Percentiles rank a stretch among this genome's conserved stretches.
phyloP scores from a whole-genome alignment of 148 eudicot genomes.

The Dianthus caryophyllus region DNA sequence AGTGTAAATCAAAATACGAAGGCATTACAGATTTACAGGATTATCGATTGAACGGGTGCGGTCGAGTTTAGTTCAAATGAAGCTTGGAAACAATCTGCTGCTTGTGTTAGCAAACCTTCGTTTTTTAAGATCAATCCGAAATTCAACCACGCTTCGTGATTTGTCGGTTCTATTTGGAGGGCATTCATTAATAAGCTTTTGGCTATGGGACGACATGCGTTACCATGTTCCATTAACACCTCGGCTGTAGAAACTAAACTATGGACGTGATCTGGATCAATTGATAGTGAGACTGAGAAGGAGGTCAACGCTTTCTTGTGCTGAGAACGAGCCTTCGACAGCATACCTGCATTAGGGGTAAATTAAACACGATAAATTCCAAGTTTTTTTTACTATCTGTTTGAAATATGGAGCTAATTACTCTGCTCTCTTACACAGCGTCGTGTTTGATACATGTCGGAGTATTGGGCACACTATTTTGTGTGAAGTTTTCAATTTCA shows the following conservation, averaged over 20 bases:
- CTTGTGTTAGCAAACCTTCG: conserved; percentile 70
- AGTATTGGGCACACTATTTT: no score
- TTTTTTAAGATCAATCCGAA: conserved; percentile 63
- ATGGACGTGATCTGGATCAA: conserved; percentile 69
- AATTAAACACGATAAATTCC: conserved; percentile 3
- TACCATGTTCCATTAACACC: conserved; percentile 45
- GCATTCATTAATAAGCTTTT: conserved; percentile 77
- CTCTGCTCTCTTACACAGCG: no score
- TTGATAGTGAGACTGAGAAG: conserved; percentile 56
- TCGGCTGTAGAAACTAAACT: conserved; percentile 62
- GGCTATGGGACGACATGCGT: conserved; percentile 44
- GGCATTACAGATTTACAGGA: no score
- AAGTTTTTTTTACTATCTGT: background rate
- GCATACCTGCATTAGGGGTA: conserved; percentile 35
- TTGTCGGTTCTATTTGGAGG: conserved; percentile 64
- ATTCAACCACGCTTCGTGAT: conserved; percentile 71
- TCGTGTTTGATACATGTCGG: no score
- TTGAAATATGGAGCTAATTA: no score
- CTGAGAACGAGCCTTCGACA: conserved; percentile 41
- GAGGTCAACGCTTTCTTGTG: conserved; percentile 63
- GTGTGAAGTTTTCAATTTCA: no score
- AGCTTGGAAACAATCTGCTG: conserved; percentile 90
- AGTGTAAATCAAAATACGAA: background rate
- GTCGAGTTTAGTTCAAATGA: conserved; percentile 77
- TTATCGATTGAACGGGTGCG: conserved; percentile 52